phyloP scores from a whole-genome alignment of 164 flowering plant species.

The Kalanchoe fedtschenkoi region DNA sequence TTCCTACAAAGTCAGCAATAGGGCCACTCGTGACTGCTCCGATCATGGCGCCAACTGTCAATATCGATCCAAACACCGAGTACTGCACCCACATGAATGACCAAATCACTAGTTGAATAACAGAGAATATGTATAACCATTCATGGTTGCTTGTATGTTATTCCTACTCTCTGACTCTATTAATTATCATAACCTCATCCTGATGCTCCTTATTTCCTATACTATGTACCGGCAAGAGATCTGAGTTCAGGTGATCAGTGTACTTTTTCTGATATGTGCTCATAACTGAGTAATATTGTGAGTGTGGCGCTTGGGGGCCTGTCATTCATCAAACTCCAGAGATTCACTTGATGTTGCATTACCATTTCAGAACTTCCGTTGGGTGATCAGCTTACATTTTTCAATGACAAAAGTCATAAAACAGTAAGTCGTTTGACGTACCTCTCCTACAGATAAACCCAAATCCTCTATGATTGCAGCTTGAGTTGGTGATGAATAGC shows the following conservation, averaged over 20 bases:
- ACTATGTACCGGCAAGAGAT: not conserved
- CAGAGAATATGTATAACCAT: not conserved
- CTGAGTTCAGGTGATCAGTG: not conserved
- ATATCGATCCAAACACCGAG: conserved; percentile 24
- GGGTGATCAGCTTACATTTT: not conserved
- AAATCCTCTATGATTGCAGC: conserved; percentile 2
- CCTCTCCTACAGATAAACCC: conserved; percentile 5
- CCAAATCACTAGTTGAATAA: not conserved
- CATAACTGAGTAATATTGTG: not conserved
- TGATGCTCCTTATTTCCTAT: not conserved
- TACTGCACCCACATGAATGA: conserved; percentile 14
- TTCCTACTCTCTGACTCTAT: not conserved
- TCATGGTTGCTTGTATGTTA: not conserved
- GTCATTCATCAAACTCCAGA: not conserved
- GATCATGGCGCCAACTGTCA: conserved; percentile 26
- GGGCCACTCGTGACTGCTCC: conserved; percentile 29
- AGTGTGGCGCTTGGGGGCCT: no score
- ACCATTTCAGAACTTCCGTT: not conserved
- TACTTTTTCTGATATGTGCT: no score
- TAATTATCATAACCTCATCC: not conserved
- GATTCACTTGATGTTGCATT: not conserved
- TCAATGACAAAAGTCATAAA: not conserved
- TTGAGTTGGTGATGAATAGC: conserved; percentile 7
- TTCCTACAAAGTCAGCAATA: conserved; percentile 21
- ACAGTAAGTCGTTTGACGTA: not conserved